Conservation (phyloP, 148 eudicot species). For the Amaranthus hypochondriacus region DNA sequence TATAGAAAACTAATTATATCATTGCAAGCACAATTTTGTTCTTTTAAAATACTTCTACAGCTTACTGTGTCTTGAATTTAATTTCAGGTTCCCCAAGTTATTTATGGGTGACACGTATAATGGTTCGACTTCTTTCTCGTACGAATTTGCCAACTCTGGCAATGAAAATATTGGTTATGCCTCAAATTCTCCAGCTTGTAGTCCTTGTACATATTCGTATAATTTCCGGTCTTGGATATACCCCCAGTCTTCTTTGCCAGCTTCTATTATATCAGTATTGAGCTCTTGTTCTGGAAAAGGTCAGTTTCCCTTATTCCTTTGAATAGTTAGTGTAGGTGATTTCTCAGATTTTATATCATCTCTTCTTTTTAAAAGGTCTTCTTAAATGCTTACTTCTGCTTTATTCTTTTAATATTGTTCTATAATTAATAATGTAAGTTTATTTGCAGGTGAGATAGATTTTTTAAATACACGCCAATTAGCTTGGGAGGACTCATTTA, state of each 20-base stretch:
- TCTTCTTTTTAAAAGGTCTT: not conserved
- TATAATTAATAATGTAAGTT: not conserved
- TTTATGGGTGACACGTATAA: slow-evolving; percentile 45
- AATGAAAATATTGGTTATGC: slow-evolving; percentile 20
- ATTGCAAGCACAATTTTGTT: not conserved
- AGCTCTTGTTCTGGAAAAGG: slow-evolving; percentile 63
- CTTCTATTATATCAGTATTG: slow-evolving; percentile 60
- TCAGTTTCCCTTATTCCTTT: slow-evolving; percentile 26
- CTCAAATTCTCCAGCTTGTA: slow-evolving; percentile 15
- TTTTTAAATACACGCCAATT: slow-evolving; percentile 69
- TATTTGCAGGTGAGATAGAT: slow-evolving; percentile 56
- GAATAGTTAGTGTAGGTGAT: not conserved
- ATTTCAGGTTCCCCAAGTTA: slow-evolving; percentile 77
- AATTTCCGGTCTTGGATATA: slow-evolving; percentile 75
- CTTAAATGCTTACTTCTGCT: not conserved
- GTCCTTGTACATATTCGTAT: slow-evolving; percentile 24
- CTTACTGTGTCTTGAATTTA: slow-evolving; percentile 11
- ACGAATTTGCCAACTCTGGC: slow-evolving; percentile 28
- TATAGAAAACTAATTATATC: not conserved
- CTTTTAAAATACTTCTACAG: not conserved
- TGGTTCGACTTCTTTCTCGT: slow-evolving; percentile 34
- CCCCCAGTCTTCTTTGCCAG: slow-evolving; percentile 86
- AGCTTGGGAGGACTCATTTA: slow-evolving; percentile 95
- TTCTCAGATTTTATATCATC: not conserved
- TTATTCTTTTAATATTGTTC: not conserved